These are phyloP conservation scores for Fusarium domesticum DNA, from an alignment of 2,329 filamentous ascomycete genomes.

Conservation along the genomic window DNA sequence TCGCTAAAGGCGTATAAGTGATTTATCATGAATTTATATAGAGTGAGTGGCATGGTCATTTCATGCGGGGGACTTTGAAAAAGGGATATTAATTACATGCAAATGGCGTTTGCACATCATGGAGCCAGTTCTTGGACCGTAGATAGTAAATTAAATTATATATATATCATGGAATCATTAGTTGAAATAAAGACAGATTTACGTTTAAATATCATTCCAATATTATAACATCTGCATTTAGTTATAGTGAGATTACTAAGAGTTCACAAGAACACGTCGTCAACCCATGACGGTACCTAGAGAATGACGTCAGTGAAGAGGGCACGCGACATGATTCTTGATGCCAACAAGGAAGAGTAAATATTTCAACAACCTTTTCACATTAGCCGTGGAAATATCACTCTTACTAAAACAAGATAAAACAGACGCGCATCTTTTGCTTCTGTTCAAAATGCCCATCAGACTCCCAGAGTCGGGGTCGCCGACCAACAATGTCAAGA, in stretches of 20 bases:
- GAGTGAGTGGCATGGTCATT: too few species aligned
- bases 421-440: too few species aligned
- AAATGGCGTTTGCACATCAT: background rate
- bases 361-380: too few species aligned
- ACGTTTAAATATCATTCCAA: background rate
- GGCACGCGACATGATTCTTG: conserved; percentile 10
- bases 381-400: too few species aligned
- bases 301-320: conserved; percentile 15
- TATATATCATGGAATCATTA: background rate
- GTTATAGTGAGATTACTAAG: too few species aligned
- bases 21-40: background rate
- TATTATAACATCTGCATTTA: background rate
- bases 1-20: conserved; percentile 7
- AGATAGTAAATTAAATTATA: background rate
- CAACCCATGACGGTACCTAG: conserved; percentile 11
- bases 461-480: conserved; percentile 1
- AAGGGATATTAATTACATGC: background rate
- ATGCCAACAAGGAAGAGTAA: background rate
- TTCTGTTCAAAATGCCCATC: conserved; percentile 10
- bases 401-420: too few species aligned
- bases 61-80: too few species aligned
- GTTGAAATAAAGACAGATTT: too few species aligned
- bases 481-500: conserved; percentile 9
- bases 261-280: too few species aligned
- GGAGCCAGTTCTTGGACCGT: background rate